These are phyloP conservation scores for Penicillium glabrum DNA, from an alignment of 2,329 filamentous ascomycete species.

Conservation along the genomic window DNA sequence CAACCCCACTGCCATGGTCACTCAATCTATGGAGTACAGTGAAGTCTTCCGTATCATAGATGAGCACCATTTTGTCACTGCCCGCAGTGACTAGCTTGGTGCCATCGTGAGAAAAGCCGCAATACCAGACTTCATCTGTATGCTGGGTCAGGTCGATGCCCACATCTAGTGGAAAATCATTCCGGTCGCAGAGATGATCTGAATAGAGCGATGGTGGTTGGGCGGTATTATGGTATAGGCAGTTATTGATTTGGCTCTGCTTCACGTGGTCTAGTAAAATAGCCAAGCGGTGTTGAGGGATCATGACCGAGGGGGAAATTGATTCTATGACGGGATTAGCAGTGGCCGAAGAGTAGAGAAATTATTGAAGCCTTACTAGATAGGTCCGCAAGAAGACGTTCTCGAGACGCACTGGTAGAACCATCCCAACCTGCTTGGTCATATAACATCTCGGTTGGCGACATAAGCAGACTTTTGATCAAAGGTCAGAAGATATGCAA, in stretches of 20 bases:
- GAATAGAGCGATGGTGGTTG: conserved; percentile 80
- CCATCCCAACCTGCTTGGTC: conserved; percentile 82
- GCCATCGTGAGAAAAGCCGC: conserved; percentile 88
- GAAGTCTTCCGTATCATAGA: conserved; percentile 78
- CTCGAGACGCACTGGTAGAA: conserved; percentile 71
- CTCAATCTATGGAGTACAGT: conserved; percentile 61
- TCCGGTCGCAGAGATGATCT: conserved; percentile 79
- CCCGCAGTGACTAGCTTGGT: conserved; percentile 79
- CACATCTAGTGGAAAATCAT: conserved; percentile 73
- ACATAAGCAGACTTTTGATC: conserved; percentile 75
- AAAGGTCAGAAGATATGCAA: background rate
- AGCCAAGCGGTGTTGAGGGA: conserved; percentile 86
- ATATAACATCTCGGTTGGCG: conserved; percentile 74
- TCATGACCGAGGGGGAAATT: conserved; percentile 95
- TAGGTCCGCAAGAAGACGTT: conserved; percentile 72
- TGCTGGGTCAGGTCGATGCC: conserved; percentile 71
- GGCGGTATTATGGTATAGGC: conserved; percentile 83
- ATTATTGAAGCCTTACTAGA: conserved; percentile 62
- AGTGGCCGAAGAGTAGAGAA: conserved; percentile 15
- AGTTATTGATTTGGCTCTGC: conserved; percentile 75
- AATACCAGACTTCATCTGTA: conserved; percentile 83
- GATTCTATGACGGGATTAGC: conserved; percentile 58
- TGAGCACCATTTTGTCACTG: conserved; percentile 69
- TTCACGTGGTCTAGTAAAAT: conserved; percentile 81
- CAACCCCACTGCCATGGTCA: conserved; percentile 70